Conservation (phyloP, 179 eudicot genomes). For the Silene vulgaris region DNA sequence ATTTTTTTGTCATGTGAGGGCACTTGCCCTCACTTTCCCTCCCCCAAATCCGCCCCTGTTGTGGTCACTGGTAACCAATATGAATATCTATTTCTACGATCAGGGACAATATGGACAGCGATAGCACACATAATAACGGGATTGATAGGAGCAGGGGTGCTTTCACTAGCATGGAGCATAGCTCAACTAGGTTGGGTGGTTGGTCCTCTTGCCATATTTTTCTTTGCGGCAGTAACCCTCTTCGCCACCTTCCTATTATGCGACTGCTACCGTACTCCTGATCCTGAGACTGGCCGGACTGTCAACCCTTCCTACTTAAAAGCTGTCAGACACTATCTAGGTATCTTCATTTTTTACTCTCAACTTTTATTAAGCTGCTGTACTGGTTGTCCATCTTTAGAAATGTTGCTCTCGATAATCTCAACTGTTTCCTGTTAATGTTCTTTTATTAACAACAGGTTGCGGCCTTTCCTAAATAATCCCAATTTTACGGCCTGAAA, state of each 20-base stretch:
- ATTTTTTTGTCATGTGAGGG: no score
- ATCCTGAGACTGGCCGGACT: constrained; percentile 32
- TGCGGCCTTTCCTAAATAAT: no score
- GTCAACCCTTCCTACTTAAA: constrained; percentile 22
- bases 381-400: neutral
- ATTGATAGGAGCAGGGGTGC: constrained; percentile 53
- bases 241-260: constrained; percentile 32
- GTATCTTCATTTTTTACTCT: constrained; percentile 20
- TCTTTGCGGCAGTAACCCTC: constrained; percentile 36
- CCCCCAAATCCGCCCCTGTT: no score
- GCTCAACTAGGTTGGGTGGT: constrained; percentile 55
- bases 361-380: no score
- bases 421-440: no score
- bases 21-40: no score
- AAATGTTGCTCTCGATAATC: no score
- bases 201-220: constrained; percentile 34
- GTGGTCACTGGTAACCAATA: no score
- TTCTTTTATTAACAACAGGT: no score
- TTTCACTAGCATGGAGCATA: constrained; percentile 52
- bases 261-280: constrained; percentile 40
- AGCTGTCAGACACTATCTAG: constrained; percentile 44
- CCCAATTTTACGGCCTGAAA: no score
- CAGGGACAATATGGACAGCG: constrained; percentile 57
- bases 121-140: constrained; percentile 55
- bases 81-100: neutral